A percentile compares a stretch with the other conserved stretches of the same genome.
Conservation (phyloP, 163 green algal genomes). For the Chlorella variabilis region DNA sequence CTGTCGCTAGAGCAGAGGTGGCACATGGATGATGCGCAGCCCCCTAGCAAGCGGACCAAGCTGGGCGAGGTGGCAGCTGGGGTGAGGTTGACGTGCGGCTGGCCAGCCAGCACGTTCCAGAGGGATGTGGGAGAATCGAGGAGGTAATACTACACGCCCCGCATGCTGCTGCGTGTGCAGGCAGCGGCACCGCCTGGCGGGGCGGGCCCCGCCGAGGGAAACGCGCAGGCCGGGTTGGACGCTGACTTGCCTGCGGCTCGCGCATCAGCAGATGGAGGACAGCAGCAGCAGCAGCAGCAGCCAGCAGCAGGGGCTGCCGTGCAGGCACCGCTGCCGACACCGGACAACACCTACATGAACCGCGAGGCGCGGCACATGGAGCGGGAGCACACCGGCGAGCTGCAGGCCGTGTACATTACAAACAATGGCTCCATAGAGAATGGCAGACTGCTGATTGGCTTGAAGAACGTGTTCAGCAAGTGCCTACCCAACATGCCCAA, state of each 20-base stretch:
- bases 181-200: too few relatives aligned
- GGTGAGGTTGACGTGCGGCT: too few relatives aligned
- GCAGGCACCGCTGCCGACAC: not conserved
- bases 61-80: not conserved
- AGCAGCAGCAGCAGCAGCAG: not conserved
- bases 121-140: too few relatives aligned
- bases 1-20: too few relatives aligned
- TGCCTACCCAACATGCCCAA: constrained; percentile 99
- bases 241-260: not conserved
- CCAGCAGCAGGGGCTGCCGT: not conserved
- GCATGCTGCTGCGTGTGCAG: not conserved
- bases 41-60: not conserved
- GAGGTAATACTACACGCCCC: not conserved
- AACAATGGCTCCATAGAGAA: constrained; percentile 41
- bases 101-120: too few relatives aligned
- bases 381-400: constrained; percentile 38
- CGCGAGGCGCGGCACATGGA: constrained; percentile 42
- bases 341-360: constrained; percentile 42
- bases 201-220: not conserved
- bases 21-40: not conserved
- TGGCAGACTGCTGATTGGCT: constrained; percentile 69
- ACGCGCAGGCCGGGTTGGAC: not conserved
- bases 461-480: constrained; percentile 97
- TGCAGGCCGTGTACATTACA: constrained; percentile 37
- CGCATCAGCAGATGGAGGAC: not conserved